Evolutionary conservation across 345 rosid species (phyloP).

Genomic region (Linum tenue): DNA sequence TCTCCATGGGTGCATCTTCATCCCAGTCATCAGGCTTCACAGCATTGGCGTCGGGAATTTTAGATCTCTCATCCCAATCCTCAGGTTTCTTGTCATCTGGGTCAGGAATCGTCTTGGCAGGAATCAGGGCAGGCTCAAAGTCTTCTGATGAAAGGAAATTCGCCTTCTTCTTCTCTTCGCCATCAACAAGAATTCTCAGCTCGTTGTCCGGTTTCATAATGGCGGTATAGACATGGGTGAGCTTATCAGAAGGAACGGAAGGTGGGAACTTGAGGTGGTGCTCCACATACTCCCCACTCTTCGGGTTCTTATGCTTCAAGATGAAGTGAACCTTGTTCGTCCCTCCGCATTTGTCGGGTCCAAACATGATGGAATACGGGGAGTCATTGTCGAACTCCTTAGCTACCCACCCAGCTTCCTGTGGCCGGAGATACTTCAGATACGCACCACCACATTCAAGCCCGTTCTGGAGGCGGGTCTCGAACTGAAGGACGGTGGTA

Average conservation of each 20-base stretch:
- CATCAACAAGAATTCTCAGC: conserved; percentile 53
- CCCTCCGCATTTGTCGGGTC: conserved; percentile 81
- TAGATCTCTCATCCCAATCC: conserved; percentile 81
- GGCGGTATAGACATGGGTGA: conserved; percentile 76
- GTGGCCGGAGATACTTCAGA: conserved; percentile 67
- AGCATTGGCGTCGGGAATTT: conserved; percentile 65
- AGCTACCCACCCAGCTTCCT: conserved; percentile 63
- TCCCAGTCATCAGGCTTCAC: conserved; percentile 88
- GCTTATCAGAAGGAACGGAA: conserved; percentile 69
- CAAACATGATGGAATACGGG: conserved; percentile 83
- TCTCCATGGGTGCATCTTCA: conserved; percentile 85
- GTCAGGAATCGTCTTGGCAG: conserved; percentile 75
- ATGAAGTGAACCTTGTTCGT: conserved; percentile 91
- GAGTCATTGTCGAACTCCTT: conserved; percentile 62
- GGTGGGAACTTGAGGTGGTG: conserved; percentile 81
- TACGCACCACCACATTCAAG: conserved; percentile 93
- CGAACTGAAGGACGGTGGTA: conserved; percentile 62
- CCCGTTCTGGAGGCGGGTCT: conserved; percentile 68
- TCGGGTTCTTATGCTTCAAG: conserved; percentile 80
- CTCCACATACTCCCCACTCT: conserved; percentile 68
- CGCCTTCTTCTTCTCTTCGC: conserved; percentile 74
- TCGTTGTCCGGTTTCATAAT: conserved; percentile 67
- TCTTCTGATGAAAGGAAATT: conserved; percentile 61
- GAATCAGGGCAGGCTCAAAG: conserved; percentile 73
- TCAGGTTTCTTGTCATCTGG: conserved; percentile 86